Evolutionary conservation across 1,284 basidiomycete species (phyloP).

Genomic region (Exobasidium rhododendri): DNA sequence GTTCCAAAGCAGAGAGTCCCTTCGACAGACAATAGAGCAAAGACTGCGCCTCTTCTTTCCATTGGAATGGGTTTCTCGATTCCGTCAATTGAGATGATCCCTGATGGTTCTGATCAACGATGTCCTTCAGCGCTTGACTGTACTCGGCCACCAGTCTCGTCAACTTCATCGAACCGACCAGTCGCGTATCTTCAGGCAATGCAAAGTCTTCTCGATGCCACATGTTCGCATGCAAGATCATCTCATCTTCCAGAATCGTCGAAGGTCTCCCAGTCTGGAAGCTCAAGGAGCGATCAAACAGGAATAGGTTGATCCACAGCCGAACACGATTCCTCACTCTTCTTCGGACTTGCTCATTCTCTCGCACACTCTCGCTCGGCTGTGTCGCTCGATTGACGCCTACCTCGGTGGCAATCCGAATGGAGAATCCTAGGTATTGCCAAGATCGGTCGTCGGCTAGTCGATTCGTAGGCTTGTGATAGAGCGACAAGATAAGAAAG

Average conservation of each 20-base stretch:
- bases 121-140: constrained; percentile 32
- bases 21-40: constrained; percentile 39
- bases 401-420: constrained; percentile 44
- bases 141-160: constrained; percentile 36
- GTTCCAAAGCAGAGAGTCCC: constrained; percentile 37
- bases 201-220: constrained; percentile 47
- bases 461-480: constrained; percentile 37
- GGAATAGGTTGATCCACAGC: constrained; percentile 43
- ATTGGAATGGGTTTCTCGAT: background rate
- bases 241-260: constrained; percentile 38
- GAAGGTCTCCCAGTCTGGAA: constrained; percentile 42
- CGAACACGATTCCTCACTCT: constrained; percentile 38
- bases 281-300: constrained; percentile 40
- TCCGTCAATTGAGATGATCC: background rate
- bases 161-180: constrained; percentile 41
- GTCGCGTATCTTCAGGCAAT: constrained; percentile 35
- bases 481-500: constrained; percentile 39
- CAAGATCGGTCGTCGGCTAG: constrained; percentile 46
- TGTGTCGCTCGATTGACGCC: constrained; percentile 41
- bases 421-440: constrained; percentile 46
- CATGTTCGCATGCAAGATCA: constrained; percentile 34
- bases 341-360: constrained; percentile 39
- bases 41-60: constrained; percentile 20
- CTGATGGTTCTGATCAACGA: constrained; percentile 13
- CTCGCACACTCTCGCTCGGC: constrained; percentile 24